Conservation (phyloP, 306 rosid genomes). For the Malus domestica region DNA sequence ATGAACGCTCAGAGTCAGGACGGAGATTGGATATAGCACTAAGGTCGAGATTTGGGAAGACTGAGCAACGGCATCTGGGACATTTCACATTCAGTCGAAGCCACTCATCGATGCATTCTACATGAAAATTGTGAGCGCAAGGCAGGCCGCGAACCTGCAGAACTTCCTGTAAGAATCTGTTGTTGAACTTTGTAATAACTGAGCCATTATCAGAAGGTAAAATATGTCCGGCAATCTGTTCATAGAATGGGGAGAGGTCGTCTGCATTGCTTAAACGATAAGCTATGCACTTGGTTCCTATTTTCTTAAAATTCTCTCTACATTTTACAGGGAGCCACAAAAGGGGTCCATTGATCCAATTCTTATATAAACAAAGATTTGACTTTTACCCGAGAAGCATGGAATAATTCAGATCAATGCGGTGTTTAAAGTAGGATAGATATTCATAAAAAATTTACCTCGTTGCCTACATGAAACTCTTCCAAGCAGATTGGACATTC, state of each 20-base stretch:
- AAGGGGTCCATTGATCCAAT: neutral
- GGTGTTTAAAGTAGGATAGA: neutral
- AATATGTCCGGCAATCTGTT: neutral
- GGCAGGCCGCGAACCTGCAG: conserved; percentile 97
- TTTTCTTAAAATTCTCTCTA: neutral
- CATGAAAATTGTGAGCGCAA: conserved; percentile 97
- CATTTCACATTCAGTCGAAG: conserved; percentile 97
- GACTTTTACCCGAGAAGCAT: neutral
- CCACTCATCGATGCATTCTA: conserved; percentile 98
- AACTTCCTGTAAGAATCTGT: conserved; percentile 20
- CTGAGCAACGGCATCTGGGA: conserved; percentile 98
- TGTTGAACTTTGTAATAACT: neutral
- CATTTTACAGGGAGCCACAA: neutral
- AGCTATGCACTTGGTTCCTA: neutral
- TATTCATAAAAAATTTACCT: conserved; percentile 39
- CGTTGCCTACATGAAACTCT: conserved; percentile 88
- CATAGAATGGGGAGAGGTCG: neutral
- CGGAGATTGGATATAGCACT: conserved; percentile 94
- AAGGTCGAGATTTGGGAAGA: conserved; percentile 97
- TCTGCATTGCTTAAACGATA: neutral
- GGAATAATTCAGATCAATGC: neutral
- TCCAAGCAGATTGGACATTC: conserved; percentile 98
- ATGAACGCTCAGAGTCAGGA: conserved; percentile 68
- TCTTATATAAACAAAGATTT: neutral
- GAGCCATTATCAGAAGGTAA: neutral